These are phyloP conservation scores for Solanum tacnaense DNA, from an alignment of 257 asterid species.

Conservation along the genomic window DNA sequence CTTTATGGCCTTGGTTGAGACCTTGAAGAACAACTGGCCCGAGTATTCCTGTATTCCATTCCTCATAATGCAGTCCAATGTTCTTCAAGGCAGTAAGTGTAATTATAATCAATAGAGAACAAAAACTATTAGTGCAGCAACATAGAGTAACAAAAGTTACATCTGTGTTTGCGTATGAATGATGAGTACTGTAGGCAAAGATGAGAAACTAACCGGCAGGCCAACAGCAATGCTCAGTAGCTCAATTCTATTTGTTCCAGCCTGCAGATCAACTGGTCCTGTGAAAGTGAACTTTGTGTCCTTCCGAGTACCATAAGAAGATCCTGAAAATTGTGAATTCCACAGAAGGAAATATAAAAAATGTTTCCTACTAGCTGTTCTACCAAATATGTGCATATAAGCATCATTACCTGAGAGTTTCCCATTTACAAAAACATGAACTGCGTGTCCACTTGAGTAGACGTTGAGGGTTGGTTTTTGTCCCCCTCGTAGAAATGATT, in stretches of 20 bases:
- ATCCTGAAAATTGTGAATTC: constrained; percentile 21
- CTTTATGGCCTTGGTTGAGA: constrained; percentile 42
- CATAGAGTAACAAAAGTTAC: background rate
- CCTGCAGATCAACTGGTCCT: constrained; percentile 30
- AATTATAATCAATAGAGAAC: background rate
- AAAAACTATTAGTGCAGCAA: background rate
- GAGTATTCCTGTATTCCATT: constrained; percentile 38
- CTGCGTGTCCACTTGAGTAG: constrained; percentile 47
- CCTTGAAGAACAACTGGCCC: constrained; percentile 43
- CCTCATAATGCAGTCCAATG: constrained; percentile 47
- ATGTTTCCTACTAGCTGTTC: background rate
- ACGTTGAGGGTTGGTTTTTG: constrained; percentile 34
- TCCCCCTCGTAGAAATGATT: constrained; percentile 40
- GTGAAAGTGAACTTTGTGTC: constrained; percentile 28
- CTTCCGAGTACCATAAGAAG: constrained; percentile 39
- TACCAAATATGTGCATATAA: background rate
- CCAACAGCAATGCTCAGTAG: constrained; percentile 63
- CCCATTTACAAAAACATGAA: constrained; percentile 47
- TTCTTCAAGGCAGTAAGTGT: constrained; percentile 17
- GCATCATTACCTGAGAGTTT: constrained; percentile 32
- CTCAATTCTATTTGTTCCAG: constrained; percentile 37
- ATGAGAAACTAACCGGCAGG: constrained; percentile 40
- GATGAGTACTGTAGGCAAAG: background rate
- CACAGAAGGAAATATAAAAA: background rate
- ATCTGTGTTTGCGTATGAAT: background rate